Evolutionary conservation across 306 rosid species (phyloP).

Genomic region (Luffa aegyptiaca): DNA sequence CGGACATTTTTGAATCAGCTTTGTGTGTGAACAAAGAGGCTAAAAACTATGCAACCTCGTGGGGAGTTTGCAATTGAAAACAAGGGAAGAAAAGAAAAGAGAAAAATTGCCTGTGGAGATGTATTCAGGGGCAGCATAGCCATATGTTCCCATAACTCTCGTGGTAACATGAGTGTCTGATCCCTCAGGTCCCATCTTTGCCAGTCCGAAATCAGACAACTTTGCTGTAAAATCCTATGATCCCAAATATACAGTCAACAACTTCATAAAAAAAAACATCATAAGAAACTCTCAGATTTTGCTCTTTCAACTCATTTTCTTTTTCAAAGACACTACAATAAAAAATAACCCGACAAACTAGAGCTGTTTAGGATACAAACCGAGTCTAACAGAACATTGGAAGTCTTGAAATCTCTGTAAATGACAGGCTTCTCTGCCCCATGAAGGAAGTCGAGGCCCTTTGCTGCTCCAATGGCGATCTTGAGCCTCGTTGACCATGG

Average conservation of each 20-base stretch:
- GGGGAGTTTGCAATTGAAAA: background rate
- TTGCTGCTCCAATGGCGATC: constrained; percentile 81
- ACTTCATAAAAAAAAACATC: background rate
- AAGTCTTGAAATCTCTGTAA: constrained; percentile 88
- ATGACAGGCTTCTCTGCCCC: constrained; percentile 92
- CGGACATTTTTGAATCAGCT: background rate
- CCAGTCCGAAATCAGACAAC: constrained; percentile 92
- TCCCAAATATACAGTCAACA: background rate
- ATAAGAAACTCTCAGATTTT: background rate
- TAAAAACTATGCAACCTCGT: background rate
- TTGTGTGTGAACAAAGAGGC: background rate
- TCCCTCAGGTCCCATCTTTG: constrained; percentile 96
- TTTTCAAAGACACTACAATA: background rate
- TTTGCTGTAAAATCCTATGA: constrained; percentile 80
- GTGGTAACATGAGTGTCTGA: constrained; percentile 88
- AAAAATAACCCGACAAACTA: background rate
- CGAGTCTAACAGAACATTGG: constrained; percentile 86
- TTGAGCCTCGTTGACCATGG: constrained; percentile 87
- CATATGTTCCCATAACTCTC: constrained; percentile 94
- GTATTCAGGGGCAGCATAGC: constrained; percentile 96
- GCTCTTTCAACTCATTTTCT: background rate
- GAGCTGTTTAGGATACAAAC: constrained; percentile 18
- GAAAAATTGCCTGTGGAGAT: constrained; percentile 56
- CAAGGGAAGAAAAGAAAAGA: background rate
- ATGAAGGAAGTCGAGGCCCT: constrained; percentile 91